phyloP scores from a whole-genome alignment of 257 asterid species.

The Avicennia marina region DNA sequence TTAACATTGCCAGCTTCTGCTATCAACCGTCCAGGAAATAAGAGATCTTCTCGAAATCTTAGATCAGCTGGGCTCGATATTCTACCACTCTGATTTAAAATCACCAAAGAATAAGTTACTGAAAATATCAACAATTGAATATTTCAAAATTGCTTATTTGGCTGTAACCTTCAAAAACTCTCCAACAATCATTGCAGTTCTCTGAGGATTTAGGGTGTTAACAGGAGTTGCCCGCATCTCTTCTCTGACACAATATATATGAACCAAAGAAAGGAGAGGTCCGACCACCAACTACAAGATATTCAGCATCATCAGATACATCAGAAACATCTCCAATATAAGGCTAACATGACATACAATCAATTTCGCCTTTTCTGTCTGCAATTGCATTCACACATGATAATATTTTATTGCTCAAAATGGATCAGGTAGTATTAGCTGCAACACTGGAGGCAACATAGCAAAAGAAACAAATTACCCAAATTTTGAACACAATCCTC shows the following conservation, averaged over 20 bases:
- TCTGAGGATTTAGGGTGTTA: conserved; percentile 91
- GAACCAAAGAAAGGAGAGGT: conserved; percentile 68
- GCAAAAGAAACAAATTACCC: background rate
- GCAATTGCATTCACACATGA: background rate
- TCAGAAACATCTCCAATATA: background rate
- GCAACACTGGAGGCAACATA: background rate
- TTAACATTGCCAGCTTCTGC: conserved; percentile 87
- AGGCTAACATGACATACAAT: background rate
- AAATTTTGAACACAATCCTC: too few relatives aligned
- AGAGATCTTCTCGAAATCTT: conserved; percentile 77
- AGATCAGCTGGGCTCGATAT: conserved; percentile 88
- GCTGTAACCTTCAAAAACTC: conserved; percentile 69
- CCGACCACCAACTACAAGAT: conserved; percentile 76
- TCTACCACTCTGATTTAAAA: conserved; percentile 54
- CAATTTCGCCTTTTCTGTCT: background rate
- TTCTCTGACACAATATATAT: conserved; percentile 71
- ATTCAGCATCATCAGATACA: conserved; percentile 9
- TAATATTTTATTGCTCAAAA: too few relatives aligned
- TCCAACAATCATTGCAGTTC: conserved; percentile 89
- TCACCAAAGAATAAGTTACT: conserved; percentile 1
- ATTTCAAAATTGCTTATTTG: conserved; percentile 3
- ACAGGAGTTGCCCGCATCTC: conserved; percentile 96
- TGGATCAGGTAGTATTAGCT: too few relatives aligned
- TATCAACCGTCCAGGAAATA: conserved; percentile 73
- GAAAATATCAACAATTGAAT: conserved; percentile 1